Evolutionary conservation across 164 flowering plant genomes (phyloP), one percentile per base, ranked within the genome.

Genomic region (Tetracentron sinense): DNA sequence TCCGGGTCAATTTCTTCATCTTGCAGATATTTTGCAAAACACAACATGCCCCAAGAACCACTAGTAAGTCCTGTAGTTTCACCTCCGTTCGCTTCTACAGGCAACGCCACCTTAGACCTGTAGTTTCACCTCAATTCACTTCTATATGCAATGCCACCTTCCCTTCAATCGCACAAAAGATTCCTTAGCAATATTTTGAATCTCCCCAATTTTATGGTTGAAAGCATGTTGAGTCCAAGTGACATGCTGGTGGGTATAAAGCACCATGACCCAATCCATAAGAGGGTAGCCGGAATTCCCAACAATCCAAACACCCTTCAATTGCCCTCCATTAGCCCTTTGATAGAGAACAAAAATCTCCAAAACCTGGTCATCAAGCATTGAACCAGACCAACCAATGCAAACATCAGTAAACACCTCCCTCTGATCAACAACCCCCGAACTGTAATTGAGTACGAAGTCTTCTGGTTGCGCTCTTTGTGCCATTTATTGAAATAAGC

Each of bases 331-430:
- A 25, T 31, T 64, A 1, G 81, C 94, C 0, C 90, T 58, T 61
- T 86, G 84, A 65, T 16, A 81, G 48, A 90, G 64, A 0, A 84
- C 83, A 0, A 90, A 86, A 23, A 83, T 81, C 70, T 85, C 89
- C 6, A 90, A 63, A 0, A 90, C 82, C 54, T 85, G 70, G 31
- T 88, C 92, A 46, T 90, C 95, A 0, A 82, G 59, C 85, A 86
- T 75, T 0, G 95, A 86, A 0, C 97, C 97, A 1, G 97, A 95
- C 85, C 83, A 88, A 0, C 97, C 95, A 21, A 90, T 88, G 65
- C 89, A 88, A 11, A 85, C 79, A 58, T 90, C 97, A 7, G 84
- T 85, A 70, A 90, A 90, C 3, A 83, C 73, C 14, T 95, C 94
- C 1, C 58, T 66, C 0, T 73, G 67, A 55, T 90, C 87, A 1